Conservation (phyloP, 768 basidiomycete species). For the Russula lepida region DNA sequence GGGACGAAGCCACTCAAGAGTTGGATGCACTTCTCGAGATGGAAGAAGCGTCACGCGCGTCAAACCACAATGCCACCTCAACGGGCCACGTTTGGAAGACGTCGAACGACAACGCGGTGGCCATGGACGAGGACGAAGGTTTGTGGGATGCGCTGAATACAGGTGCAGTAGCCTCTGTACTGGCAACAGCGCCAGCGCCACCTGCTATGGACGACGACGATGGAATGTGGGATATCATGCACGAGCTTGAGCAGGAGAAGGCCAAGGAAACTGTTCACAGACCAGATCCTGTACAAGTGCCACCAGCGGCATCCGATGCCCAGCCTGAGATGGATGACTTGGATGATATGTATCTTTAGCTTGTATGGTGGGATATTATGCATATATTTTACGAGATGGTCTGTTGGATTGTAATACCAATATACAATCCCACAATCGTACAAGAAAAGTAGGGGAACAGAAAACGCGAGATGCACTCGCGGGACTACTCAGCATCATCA, state of each 20-base stretch:
- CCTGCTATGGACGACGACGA: conserved; percentile 39
- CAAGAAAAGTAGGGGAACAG: background rate
- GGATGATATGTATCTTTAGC: conserved; percentile 55
- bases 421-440: background rate
- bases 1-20: conserved; percentile 14
- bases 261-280: background rate
- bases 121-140: conserved; percentile 32
- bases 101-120: background rate
- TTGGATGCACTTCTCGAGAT: conserved; percentile 19
- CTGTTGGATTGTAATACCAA: background rate
- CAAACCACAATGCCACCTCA: background rate
- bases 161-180: background rate
- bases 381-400: background rate
- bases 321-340: conserved; percentile 28
- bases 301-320: background rate
- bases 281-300: background rate
- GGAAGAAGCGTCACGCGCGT: conserved; percentile 13
- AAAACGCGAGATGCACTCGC: background rate
- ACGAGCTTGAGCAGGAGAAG: conserved; percentile 40
- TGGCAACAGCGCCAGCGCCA: background rate
- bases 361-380: background rate
- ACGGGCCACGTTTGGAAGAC: conserved; percentile 8
- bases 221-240: conserved; percentile 66
- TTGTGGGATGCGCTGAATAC: conserved; percentile 30
- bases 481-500: background rate